Evolutionary conservation across 208 protist species (phyloP).

Genomic region (Leishmania major): DNA sequence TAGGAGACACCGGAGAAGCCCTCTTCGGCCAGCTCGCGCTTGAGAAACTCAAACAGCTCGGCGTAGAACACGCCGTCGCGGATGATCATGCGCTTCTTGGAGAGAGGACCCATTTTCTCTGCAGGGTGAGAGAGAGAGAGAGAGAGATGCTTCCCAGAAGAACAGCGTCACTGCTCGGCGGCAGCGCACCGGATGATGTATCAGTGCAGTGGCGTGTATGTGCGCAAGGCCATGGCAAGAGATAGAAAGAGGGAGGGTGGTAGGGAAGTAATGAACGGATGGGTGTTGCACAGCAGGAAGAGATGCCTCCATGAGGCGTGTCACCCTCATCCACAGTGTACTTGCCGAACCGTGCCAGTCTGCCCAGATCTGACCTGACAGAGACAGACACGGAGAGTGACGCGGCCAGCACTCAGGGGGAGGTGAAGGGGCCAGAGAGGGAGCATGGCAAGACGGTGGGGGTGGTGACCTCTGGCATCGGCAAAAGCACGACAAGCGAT

Average conservation of each 20-base stretch:
- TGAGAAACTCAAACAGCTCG: slow-evolving; percentile 99
- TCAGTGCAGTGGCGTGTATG: not conserved
- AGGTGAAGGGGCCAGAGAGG: not conserved
- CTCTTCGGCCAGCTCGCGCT: slow-evolving; percentile 97
- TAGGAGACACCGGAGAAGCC: slow-evolving; percentile 98
- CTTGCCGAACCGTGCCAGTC: not conserved
- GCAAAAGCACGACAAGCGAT: not conserved
- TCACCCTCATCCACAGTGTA: not conserved
- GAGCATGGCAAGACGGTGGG: not conserved
- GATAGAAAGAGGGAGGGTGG: not conserved
- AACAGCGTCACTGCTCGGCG: slow-evolving; percentile 18
- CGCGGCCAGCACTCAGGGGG: not conserved
- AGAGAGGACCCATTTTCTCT: slow-evolving; percentile 72
- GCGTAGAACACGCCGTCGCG: slow-evolving; percentile 99
- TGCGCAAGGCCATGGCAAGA: not conserved
- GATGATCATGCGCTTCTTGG: slow-evolving; percentile 97
- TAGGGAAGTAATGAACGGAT: too few species aligned
- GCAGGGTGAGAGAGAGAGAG: not conserved
- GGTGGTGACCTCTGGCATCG: not conserved
- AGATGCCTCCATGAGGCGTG: too few species aligned
- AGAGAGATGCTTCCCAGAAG: slow-evolving; percentile 29
- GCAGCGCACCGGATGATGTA: not conserved
- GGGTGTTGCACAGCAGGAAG: not conserved
- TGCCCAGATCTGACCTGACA: not conserved
- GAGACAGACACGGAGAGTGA: not conserved